A percentile compares a stretch with the other conserved stretches of the same genome.
phyloP scores from a whole-genome alignment of 1,284 basidiomycete species.

The Stygiomarasmius scandens region DNA sequence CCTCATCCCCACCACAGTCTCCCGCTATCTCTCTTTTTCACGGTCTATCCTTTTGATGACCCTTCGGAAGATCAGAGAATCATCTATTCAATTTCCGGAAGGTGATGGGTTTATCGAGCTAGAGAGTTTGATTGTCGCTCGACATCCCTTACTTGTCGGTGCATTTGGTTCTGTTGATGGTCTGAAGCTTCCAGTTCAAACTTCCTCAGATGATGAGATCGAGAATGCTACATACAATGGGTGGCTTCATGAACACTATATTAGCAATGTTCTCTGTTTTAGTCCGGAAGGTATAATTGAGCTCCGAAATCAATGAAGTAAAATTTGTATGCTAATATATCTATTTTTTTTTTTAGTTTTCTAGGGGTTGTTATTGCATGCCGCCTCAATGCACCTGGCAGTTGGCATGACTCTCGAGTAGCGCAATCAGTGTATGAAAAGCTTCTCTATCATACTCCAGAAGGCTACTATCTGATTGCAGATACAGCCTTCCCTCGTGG shows the following conservation, averaged over 20 bases:
- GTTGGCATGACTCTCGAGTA: slow-evolving; percentile 50
- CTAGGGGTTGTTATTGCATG: slow-evolving; percentile 38
- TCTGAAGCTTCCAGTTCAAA: slow-evolving; percentile 30
- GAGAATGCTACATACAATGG: slow-evolving; percentile 55
- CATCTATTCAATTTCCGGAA: slow-evolving; percentile 36
- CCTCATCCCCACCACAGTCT: slow-evolving; percentile 31
- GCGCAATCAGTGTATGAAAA: slow-evolving; percentile 40
- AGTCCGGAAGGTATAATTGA: slow-evolving; percentile 33
- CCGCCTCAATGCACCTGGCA: slow-evolving; percentile 44
- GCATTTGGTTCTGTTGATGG: slow-evolving; percentile 43
- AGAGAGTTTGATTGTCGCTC: slow-evolving; percentile 30
- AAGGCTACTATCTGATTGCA: slow-evolving; percentile 42
- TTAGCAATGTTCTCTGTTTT: slow-evolving; percentile 35
- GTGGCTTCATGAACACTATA: slow-evolving; percentile 45
- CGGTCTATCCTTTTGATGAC: slow-evolving; percentile 20
- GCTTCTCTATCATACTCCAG: slow-evolving; percentile 33
- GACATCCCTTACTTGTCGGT: slow-evolving; percentile 40
- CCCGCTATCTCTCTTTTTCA: slow-evolving; percentile 38
- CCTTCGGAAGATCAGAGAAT: slow-evolving; percentile 35
- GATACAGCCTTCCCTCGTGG: slow-evolving; percentile 48
- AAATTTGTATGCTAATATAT: neutral
- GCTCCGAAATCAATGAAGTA: slow-evolving; percentile 1
- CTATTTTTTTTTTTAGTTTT: no score
- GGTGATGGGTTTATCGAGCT: slow-evolving; percentile 30
- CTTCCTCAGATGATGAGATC: slow-evolving; percentile 37